These are phyloP conservation scores for Haberlea rhodopensis DNA, from an alignment of 257 asterid genomes.

Conservation along the genomic window DNA sequence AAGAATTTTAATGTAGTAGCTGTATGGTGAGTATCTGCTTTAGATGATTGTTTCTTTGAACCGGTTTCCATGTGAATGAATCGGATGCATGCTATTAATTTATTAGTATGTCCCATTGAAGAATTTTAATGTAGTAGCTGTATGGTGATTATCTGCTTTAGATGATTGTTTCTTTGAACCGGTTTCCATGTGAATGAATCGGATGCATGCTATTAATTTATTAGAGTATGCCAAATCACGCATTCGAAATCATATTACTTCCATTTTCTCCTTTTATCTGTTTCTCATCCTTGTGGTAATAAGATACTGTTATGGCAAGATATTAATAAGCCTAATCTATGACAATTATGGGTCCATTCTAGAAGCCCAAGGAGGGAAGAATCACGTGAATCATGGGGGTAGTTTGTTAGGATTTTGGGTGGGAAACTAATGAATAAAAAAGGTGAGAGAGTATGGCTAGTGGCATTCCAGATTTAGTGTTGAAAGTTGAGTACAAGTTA, in stretches of 20 bases:
- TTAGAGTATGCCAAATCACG: constrained; percentile 24
- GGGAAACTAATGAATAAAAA: no score
- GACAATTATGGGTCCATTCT: no score
- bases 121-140: constrained; percentile 11
- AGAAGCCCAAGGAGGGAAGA: no score
- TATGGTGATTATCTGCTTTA: constrained; percentile 16
- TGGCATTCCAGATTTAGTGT: no score
- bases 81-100: constrained; percentile 15
- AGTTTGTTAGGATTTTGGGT: no score
- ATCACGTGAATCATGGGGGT: no score
- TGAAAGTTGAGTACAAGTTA: no score
- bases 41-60: background rate
- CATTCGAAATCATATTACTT: background rate
- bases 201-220: constrained; percentile 15
- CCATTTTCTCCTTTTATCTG: background rate
- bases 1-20: constrained; percentile 5
- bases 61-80: background rate
- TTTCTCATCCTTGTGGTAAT: constrained; percentile 48
- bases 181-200: constrained; percentile 2
- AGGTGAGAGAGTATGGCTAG: no score
- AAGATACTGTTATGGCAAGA: constrained; percentile 21
- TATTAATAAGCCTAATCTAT: no score
- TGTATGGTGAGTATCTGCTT: constrained; percentile 17
- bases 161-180: background rate
- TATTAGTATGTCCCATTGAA: constrained; percentile 35